A percentile compares a stretch with the other conserved stretches of the same genome.
Evolutionary conservation across 345 rosid genomes (phyloP).

Genomic region (Ricinus communis): DNA sequence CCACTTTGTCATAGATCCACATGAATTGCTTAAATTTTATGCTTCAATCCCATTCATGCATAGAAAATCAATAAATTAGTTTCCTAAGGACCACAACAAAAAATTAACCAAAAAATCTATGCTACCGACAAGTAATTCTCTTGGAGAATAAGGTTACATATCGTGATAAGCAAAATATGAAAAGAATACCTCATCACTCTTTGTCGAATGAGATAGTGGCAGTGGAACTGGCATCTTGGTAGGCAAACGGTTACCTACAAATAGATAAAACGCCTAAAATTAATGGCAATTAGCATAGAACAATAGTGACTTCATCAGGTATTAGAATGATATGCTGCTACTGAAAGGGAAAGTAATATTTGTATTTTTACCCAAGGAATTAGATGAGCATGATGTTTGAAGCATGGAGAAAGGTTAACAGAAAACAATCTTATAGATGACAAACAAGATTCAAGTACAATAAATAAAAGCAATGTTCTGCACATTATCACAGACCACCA

Average conservation of each 20-base stretch:
- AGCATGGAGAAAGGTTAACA: neutral
- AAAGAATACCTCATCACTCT: slow-evolving; percentile 61
- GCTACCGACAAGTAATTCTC: slow-evolving; percentile 2
- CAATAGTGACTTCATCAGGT: neutral
- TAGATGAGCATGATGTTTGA: slow-evolving; percentile 1
- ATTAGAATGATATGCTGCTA: neutral
- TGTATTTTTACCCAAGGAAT: neutral
- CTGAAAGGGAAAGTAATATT: neutral
- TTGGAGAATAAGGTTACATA: neutral
- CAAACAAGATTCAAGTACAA: neutral
- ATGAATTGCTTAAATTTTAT: neutral
- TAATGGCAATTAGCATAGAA: slow-evolving; percentile 1
- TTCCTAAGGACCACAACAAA: neutral
- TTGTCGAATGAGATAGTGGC: slow-evolving; percentile 55
- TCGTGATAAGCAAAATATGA: neutral
- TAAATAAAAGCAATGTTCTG: slow-evolving; percentile 11
- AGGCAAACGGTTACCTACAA: slow-evolving; percentile 78
- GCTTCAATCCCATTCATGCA: neutral
- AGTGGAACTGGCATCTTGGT: slow-evolving; percentile 87
- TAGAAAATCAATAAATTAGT: neutral
- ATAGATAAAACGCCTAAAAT: slow-evolving; percentile 17
- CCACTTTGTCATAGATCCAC: neutral
- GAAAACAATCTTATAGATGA: neutral
- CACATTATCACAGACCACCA: slow-evolving; percentile 53
- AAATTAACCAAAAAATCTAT: neutral